Evolutionary conservation across 2,329 filamentous ascomycete species (phyloP).

Genomic region (Plectosphaerella sp.): DNA sequence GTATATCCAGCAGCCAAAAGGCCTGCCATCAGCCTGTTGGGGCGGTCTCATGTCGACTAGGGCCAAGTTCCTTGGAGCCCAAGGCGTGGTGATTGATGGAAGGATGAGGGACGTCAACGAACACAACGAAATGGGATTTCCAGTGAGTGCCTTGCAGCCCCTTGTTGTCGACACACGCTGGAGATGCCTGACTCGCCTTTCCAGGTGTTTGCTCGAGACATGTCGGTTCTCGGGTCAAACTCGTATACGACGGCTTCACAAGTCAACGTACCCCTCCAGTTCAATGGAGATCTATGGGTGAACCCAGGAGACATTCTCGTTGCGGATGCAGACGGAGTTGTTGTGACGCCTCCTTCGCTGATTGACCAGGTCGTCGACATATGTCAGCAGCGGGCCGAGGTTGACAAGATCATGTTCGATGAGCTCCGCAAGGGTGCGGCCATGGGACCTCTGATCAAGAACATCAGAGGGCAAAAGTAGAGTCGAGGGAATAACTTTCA

Average conservation of each 20-base stretch:
- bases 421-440: slow-evolving; percentile 6
- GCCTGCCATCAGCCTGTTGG: slow-evolving; percentile 20
- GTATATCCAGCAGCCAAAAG: slow-evolving; percentile 23
- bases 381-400: slow-evolving; percentile 20
- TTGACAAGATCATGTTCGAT: slow-evolving; percentile 19
- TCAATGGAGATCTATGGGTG: slow-evolving; percentile 20
- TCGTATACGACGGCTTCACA: slow-evolving; percentile 21
- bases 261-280: slow-evolving; percentile 20
- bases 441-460: slow-evolving; percentile 6
- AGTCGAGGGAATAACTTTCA: not conserved
- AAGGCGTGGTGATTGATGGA: slow-evolving; percentile 21
- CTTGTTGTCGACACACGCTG: not conserved
- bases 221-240: slow-evolving; percentile 22
- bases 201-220: slow-evolving; percentile 21
- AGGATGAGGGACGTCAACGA: slow-evolving; percentile 22
- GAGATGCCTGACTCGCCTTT: not conserved
- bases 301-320: slow-evolving; percentile 22
- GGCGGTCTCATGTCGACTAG: slow-evolving; percentile 23
- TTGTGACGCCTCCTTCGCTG: slow-evolving; percentile 17
- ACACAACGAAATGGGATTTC: slow-evolving; percentile 15
- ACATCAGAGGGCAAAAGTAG: not conserved
- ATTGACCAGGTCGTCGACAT: slow-evolving; percentile 19
- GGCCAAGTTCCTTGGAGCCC: slow-evolving; percentile 18
- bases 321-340: slow-evolving; percentile 22
- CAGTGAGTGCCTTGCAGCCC: slow-evolving; percentile 4